Conservation (phyloP, 805 yeast genomes). For the Candida vartiovaarae region DNA sequence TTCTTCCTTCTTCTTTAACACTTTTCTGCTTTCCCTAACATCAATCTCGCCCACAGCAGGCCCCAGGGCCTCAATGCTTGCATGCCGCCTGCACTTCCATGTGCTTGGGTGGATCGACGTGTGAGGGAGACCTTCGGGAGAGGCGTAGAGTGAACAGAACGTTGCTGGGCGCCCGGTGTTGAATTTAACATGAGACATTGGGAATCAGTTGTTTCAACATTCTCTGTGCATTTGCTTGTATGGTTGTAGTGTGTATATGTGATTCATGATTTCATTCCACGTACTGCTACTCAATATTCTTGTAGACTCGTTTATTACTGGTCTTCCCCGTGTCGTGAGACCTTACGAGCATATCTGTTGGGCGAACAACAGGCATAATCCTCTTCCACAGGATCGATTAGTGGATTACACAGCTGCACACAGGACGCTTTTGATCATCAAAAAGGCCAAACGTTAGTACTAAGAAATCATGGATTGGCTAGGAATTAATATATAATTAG, state of each 20-base stretch:
- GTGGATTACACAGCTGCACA: too few species aligned
- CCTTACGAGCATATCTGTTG: too few species aligned
- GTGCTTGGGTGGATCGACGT: background rate
- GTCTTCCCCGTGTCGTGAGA: too few species aligned
- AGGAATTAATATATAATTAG: too few species aligned
- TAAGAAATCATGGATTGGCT: too few species aligned
- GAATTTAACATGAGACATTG: slow-evolving; percentile 14
- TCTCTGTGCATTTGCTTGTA: background rate
- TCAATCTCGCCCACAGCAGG: slow-evolving; percentile 9
- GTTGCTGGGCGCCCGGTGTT: slow-evolving; percentile 22
- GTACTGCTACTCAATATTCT: too few species aligned
- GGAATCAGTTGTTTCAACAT: slow-evolving; percentile 18
- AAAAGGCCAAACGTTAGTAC: too few species aligned
- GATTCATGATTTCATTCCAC: too few species aligned
- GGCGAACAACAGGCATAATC: too few species aligned
- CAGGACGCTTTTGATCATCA: too few species aligned
- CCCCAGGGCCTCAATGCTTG: background rate
- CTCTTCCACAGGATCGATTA: too few species aligned
- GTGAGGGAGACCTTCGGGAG: slow-evolving; percentile 6
- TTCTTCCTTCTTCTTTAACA: background rate
- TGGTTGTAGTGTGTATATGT: background rate
- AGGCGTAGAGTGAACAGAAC: slow-evolving; percentile 18
- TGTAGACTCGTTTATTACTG: too few species aligned
- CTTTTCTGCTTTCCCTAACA: slow-evolving; percentile 5
- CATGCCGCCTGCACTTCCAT: slow-evolving; percentile 4